Evolutionary conservation across 2,329 filamentous ascomycete genomes (phyloP), one percentile per base, ranked within the genome.

Genomic region (Gnomoniopsis smithogilvyi): DNA sequence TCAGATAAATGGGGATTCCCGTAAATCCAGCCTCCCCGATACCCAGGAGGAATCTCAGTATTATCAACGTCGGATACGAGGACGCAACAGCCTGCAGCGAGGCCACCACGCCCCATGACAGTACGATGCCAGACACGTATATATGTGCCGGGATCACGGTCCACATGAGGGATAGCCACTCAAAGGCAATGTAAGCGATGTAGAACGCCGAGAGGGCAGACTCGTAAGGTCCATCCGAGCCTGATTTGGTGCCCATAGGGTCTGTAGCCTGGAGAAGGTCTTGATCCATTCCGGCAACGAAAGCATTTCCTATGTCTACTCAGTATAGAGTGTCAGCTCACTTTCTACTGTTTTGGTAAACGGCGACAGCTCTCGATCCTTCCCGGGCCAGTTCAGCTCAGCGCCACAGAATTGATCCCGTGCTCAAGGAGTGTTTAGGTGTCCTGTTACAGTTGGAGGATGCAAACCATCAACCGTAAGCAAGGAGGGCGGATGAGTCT

Each of bases 91-190:
- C 80, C 72, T 96, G 92, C 26, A 94, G 76, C 10, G 89, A 92
- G 1, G 92, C 91, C 15, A 89, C 76, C 12, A 92, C 69, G 15
- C 93, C 92, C 92, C 92, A 96, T 2, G 85, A 85, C 38, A 89
- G 76, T 15, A 96, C 91, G 62, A 90, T 82, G 36, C 78, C 62
- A 34, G 78, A 75, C 3, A 86, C 78, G 66, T 85, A 85, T 59
- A 83, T 76, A 67, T 88, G 85, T 7, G 85, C 81, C 1, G 85
- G 84, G 22, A 86, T 70, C 50, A 85, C 59, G 64, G 78, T 78
- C 82, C 83, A 88, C 24, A 88, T 76, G 36, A 88, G 70, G 4
- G 82, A 79, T 81, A 87, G 84, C 83, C 84, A 87, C 69, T 88
- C 85, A 63, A 87, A 87, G 41, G 69, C 71, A 54, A 88, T 85